Evolutionary conservation across 2,329 filamentous ascomycete species (phyloP).

Genomic region (Ceratocystiopsis brevicomis): DNA sequence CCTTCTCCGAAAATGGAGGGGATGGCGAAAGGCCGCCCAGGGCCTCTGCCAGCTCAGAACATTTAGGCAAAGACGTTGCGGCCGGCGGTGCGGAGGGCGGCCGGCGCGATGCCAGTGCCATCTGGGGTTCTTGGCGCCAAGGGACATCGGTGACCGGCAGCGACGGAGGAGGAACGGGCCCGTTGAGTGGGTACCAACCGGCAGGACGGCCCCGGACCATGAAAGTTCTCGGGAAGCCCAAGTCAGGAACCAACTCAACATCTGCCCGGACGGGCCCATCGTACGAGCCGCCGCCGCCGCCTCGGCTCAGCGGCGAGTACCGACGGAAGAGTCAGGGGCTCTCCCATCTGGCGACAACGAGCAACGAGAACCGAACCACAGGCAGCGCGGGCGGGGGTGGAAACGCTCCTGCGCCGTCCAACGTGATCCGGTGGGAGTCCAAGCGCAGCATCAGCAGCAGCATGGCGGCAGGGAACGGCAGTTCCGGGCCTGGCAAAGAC

Average conservation of each 20-base stretch:
- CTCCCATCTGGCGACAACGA: background rate
- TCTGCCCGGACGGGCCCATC: conserved; percentile 30
- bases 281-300: conserved; percentile 30
- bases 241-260: conserved; percentile 30
- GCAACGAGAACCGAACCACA: conserved; percentile 7
- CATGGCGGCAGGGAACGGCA: conserved; percentile 16
- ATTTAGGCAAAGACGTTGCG: conserved; percentile 14
- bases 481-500: conserved; percentile 15
- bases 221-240: conserved; percentile 70
- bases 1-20: conserved; percentile 22
- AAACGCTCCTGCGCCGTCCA: conserved; percentile 2
- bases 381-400: conserved; percentile 8
- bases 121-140: conserved; percentile 56
- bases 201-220: conserved; percentile 51
- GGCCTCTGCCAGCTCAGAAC: conserved; percentile 12
- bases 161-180: conserved; percentile 34
- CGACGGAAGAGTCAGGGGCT: conserved; percentile 33
- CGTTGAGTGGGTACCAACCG: conserved; percentile 51
- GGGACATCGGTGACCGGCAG: conserved; percentile 26
- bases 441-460: conserved; percentile 28
- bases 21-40: conserved; percentile 23
- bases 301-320: conserved; percentile 28
- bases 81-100: background rate
- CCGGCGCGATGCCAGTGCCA: conserved; percentile 31
- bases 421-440: conserved; percentile 27